Evolutionary conservation across 371 early-diverging fungal genomes (phyloP).

Genomic region (Haplosporangium sp.): DNA sequence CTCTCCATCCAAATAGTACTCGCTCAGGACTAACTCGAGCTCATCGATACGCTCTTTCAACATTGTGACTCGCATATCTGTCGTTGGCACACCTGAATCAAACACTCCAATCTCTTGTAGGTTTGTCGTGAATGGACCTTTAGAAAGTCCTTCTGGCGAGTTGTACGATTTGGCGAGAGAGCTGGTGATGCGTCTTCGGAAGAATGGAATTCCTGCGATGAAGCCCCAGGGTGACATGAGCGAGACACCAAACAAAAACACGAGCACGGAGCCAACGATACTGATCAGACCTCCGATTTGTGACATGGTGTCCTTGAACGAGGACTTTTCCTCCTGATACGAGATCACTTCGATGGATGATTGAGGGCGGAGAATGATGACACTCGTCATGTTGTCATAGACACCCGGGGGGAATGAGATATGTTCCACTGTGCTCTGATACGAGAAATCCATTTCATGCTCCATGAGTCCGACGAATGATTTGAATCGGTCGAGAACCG

Average conservation of each 20-base stretch:
- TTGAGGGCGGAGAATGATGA: conserved; percentile 32
- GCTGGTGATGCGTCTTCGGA: conserved; percentile 25
- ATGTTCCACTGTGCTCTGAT: conserved; percentile 1
- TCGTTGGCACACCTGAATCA: not conserved
- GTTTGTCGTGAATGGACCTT: conserved; percentile 35
- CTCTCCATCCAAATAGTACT: conserved; percentile 30
- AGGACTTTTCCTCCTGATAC: conserved; percentile 22
- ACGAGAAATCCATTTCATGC: not conserved
- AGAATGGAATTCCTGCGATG: conserved; percentile 21
- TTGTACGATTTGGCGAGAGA: conserved; percentile 36
- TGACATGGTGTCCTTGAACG: conserved; percentile 29
- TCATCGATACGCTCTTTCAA: conserved; percentile 49
- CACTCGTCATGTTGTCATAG: conserved; percentile 11
- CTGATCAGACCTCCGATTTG: conserved; percentile 38
- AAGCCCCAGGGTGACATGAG: conserved; percentile 33
- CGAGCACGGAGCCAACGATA: conserved; percentile 19
- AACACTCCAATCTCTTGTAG: conserved; percentile 29
- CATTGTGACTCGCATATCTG: conserved; percentile 9
- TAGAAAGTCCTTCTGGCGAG: conserved; percentile 13
- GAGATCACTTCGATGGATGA: not conserved
- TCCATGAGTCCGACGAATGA: conserved; percentile 15
- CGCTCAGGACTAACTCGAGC: conserved; percentile 37
- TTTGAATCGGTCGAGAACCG: not conserved
- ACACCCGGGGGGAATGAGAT: conserved; percentile 13
- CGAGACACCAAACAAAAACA: conserved; percentile 31